Percentiles rank a stretch among this genome's conserved stretches.
Evolutionary conservation across 2,329 filamentous ascomycete species (phyloP).

Genomic region (Chaetoscypha palmicola): DNA sequence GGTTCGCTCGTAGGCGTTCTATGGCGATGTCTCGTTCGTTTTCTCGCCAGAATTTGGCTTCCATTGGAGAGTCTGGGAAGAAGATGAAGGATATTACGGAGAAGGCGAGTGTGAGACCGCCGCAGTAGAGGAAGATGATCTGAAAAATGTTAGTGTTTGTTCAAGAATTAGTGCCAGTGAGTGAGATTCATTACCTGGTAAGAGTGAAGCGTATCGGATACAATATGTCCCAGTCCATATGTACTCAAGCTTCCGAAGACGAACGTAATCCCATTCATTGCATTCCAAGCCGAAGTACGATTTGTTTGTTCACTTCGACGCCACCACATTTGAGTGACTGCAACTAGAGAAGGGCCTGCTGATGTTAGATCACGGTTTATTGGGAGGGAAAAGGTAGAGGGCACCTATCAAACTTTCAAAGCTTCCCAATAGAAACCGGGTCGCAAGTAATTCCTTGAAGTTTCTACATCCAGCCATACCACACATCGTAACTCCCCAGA

Average conservation of each 20-base stretch:
- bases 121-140: slow-evolving; percentile 48
- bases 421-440: slow-evolving; percentile 34
- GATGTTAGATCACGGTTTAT: background rate
- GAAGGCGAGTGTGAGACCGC: slow-evolving; percentile 42
- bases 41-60: slow-evolving; percentile 40
- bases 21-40: slow-evolving; percentile 45
- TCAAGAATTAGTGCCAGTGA: background rate
- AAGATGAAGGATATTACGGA: slow-evolving; percentile 36
- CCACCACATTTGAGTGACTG: slow-evolving; percentile 57
- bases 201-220: slow-evolving; percentile 35
- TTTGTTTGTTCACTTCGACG: slow-evolving; percentile 50
- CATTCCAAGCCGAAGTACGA: slow-evolving; percentile 50
- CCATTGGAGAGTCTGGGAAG: slow-evolving; percentile 19
- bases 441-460: slow-evolving; percentile 31
- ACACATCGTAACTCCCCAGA: slow-evolving; percentile 44
- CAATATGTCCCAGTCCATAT: slow-evolving; percentile 51
- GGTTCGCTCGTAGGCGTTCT: slow-evolving; percentile 45
- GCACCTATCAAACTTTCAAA: slow-evolving; percentile 13
- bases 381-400: background rate
- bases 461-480: slow-evolving; percentile 27
- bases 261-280: slow-evolving; percentile 52
- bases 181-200: slow-evolving; percentile 22
- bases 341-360: slow-evolving; percentile 43
- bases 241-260: slow-evolving; percentile 31
- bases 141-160: background rate